Evolutionary conservation across 139 green algal species (phyloP).

Genomic region (Closterium sp.): DNA sequence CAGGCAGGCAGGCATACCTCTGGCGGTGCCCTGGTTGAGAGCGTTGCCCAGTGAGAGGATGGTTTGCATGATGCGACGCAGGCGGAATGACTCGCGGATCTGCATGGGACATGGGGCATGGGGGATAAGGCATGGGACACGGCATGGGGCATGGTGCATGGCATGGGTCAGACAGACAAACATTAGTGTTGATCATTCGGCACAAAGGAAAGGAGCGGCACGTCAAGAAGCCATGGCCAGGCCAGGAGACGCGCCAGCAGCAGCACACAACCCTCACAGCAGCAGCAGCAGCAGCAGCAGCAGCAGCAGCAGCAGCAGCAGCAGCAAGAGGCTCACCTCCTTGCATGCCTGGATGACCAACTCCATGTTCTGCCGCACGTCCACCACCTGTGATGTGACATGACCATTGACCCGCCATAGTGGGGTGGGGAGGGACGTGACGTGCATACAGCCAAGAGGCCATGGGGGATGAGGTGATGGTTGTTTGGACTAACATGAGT

Average conservation of each 20-base stretch:
- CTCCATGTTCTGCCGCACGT: neutral
- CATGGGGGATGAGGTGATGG: too few species aligned
- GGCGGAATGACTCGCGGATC: conserved; percentile 22
- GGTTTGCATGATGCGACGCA: conserved; percentile 45
- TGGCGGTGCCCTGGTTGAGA: conserved; percentile 48
- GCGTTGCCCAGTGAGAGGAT: conserved; percentile 51
- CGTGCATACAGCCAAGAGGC: too few species aligned
- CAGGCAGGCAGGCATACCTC: neutral
- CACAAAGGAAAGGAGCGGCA: too few species aligned
- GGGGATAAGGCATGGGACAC: neutral
- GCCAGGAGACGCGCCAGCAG: too few species aligned
- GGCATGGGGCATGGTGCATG: neutral
- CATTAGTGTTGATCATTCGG: too few species aligned
- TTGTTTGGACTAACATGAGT: too few species aligned
- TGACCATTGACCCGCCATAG: neutral
- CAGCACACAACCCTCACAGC: too few species aligned
- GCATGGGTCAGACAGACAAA: too few species aligned
- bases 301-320: neutral
- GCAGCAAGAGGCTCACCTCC: neutral
- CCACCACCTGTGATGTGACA: neutral
- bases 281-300: neutral
- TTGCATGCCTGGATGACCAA: neutral
- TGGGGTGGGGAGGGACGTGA: too few species aligned
- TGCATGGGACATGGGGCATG: neutral
- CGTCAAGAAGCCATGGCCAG: too few species aligned